A percentile compares a stretch with the other conserved stretches of the same genome.
Conservation (phyloP, 192 early-diverging fungal genomes). For the Physocladia obscura region DNA sequence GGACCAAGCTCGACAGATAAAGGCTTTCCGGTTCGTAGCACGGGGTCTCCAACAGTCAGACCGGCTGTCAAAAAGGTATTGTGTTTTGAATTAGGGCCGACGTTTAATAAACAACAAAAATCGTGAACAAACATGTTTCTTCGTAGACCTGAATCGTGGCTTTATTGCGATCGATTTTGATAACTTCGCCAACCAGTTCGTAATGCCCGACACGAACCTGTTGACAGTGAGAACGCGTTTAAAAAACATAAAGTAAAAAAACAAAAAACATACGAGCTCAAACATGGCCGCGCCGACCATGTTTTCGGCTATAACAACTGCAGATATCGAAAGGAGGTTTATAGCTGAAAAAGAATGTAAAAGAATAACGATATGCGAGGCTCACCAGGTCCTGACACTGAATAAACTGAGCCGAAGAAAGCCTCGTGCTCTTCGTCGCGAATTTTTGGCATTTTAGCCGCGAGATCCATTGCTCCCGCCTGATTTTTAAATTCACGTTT, state of each 20-base stretch:
- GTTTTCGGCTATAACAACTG: slow-evolving; percentile 97
- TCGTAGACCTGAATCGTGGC: slow-evolving; percentile 99
- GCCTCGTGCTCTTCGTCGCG: slow-evolving; percentile 83
- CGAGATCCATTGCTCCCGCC: slow-evolving; percentile 83
- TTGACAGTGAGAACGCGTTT: neutral
- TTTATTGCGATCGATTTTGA: slow-evolving; percentile 98
- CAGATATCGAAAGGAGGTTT: neutral
- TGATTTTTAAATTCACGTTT: too few species aligned
- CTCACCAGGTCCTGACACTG: slow-evolving; percentile 96
- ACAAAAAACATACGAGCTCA: slow-evolving; percentile 77
- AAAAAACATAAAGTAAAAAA: neutral
- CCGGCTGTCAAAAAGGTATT: slow-evolving; percentile 84
- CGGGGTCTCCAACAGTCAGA: slow-evolving; percentile 98
- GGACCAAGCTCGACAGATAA: slow-evolving; percentile 98
- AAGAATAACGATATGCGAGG: neutral
- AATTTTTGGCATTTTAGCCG: slow-evolving; percentile 80
- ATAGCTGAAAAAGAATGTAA: neutral
- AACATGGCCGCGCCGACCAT: slow-evolving; percentile 98
- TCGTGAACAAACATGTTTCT: slow-evolving; percentile 92
- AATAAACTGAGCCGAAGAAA: slow-evolving; percentile 88
- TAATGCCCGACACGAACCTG: slow-evolving; percentile 95
- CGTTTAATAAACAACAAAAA: too few species aligned
- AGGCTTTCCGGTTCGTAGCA: slow-evolving; percentile 95
- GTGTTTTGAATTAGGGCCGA: too few species aligned
- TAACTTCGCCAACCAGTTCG: slow-evolving; percentile 98